Conservation (phyloP, 192 early-diverging fungal genomes). For the Podila horticola region DNA sequence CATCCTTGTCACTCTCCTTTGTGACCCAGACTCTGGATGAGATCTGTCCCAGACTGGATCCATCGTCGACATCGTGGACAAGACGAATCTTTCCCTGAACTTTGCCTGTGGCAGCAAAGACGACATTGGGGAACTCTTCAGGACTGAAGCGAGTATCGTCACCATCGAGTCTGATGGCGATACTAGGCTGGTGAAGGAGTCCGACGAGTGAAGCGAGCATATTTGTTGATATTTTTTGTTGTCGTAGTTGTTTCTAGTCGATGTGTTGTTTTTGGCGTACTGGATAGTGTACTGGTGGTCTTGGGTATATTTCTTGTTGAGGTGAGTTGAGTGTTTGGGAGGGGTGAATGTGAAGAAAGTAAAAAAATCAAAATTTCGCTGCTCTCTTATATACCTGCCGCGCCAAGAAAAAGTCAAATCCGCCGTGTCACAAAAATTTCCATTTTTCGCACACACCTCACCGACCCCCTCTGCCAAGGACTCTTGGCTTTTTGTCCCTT, state of each 20-base stretch:
- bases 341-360: no score
- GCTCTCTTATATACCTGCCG: no score
- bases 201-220: slow-evolving; percentile 47
- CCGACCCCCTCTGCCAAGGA: no score
- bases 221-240: not conserved
- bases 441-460: no score
- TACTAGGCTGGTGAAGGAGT: slow-evolving; percentile 40
- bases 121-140: slow-evolving; percentile 29
- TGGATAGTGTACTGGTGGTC: not conserved
- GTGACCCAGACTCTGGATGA: slow-evolving; percentile 45
- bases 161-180: slow-evolving; percentile 28
- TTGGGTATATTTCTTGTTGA: not conserved
- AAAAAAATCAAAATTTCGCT: no score
- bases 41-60: slow-evolving; percentile 23
- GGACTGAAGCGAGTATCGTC: slow-evolving; percentile 46
- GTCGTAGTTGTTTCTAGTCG: not conserved
- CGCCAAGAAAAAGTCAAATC: no score
- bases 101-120: slow-evolving; percentile 23
- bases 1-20: slow-evolving; percentile 43
- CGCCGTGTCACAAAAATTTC: no score
- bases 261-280: not conserved
- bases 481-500: no score
- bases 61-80: slow-evolving; percentile 26
- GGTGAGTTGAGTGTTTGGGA: not conserved
- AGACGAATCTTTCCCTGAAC: slow-evolving; percentile 42